Percentiles rank a stretch among this genome's conserved stretches.
These are phyloP conservation scores for Auriscalpium vulgare DNA, from an alignment of 768 basidiomycete species.

Conservation along the genomic window DNA sequence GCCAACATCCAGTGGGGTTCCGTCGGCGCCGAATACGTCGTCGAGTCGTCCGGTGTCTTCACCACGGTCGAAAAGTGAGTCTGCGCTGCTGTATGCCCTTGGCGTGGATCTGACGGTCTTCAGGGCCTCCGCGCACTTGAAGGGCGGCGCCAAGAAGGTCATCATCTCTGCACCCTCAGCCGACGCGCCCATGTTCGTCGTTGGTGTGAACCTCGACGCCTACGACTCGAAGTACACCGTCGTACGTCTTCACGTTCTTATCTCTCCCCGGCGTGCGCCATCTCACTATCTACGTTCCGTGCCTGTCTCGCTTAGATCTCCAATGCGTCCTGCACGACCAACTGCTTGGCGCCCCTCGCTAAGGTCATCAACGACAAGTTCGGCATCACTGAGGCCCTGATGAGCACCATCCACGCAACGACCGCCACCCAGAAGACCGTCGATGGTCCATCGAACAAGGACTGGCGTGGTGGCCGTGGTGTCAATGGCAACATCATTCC, in stretches of 20 bases:
- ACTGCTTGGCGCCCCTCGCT: conserved; percentile 98
- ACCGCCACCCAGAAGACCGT: conserved; percentile 95
- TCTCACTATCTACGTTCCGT: neutral
- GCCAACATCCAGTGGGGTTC: conserved; percentile 74
- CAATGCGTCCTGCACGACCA: conserved; percentile 99
- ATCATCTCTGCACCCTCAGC: conserved; percentile 99
- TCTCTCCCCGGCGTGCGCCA: neutral
- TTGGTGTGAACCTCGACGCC: conserved; percentile 89
- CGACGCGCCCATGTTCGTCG: conserved; percentile 92
- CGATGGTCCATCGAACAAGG: conserved; percentile 90
- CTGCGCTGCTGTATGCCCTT: neutral
- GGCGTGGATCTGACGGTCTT: neutral
- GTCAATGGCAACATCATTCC: conserved; percentile 99
- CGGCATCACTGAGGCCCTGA: conserved; percentile 92
- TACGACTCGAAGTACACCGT: conserved; percentile 89
- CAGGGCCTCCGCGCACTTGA: conserved; percentile 86
- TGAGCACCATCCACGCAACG: conserved; percentile 97
- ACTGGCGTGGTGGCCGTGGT: conserved; percentile 95
- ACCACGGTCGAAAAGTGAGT: conserved; percentile 84
- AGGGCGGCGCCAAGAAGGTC: conserved; percentile 99
- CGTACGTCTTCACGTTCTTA: conserved; percentile 35
- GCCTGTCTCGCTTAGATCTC: conserved; percentile 55
- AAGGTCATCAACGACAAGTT: conserved; percentile 98
- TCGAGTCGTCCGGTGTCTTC: conserved; percentile 99
- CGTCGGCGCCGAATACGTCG: conserved; percentile 83